Evolutionary conservation across 2,329 filamentous ascomycete species (phyloP).

Genomic region (Claviceps paspali): DNA sequence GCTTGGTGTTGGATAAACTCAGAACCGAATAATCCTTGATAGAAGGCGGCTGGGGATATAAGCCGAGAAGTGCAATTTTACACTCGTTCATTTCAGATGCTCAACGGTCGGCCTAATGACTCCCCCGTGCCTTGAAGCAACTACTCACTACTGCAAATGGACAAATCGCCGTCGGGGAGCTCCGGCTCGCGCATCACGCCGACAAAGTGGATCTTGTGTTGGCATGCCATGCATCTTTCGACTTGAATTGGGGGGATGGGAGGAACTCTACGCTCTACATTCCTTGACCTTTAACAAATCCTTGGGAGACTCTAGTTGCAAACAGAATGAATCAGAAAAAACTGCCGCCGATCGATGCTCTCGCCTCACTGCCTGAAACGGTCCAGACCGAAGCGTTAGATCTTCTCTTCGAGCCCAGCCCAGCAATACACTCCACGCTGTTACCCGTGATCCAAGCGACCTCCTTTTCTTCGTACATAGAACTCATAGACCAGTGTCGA

Average conservation of each 20-base stretch:
- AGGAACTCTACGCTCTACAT: neutral
- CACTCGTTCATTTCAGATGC: too few species aligned
- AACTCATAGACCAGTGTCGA: slow-evolving; percentile 53
- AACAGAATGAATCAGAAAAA: slow-evolving; percentile 10
- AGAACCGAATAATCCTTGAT: too few species aligned
- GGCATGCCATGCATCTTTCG: neutral
- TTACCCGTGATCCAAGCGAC: slow-evolving; percentile 44
- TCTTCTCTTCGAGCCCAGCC: slow-evolving; percentile 71
- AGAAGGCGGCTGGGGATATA: too few species aligned
- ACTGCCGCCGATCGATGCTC: slow-evolving; percentile 41
- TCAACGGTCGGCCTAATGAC: too few species aligned
- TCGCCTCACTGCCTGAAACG: slow-evolving; percentile 39
- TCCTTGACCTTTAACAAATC: neutral
- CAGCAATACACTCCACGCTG: slow-evolving; percentile 56
- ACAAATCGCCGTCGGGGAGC: neutral
- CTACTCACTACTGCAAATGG: neutral
- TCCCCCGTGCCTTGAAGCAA: neutral
- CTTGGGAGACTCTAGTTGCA: neutral
- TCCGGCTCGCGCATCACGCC: neutral
- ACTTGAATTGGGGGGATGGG: too few species aligned
- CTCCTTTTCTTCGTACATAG: slow-evolving; percentile 50
- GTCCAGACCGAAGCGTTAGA: slow-evolving; percentile 49
- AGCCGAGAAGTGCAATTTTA: too few species aligned
- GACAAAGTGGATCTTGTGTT: neutral
- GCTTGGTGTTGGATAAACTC: too few species aligned